Evolutionary conservation across 2,329 filamentous ascomycete species (phyloP).

Genomic region (Neonectria ditissima): DNA sequence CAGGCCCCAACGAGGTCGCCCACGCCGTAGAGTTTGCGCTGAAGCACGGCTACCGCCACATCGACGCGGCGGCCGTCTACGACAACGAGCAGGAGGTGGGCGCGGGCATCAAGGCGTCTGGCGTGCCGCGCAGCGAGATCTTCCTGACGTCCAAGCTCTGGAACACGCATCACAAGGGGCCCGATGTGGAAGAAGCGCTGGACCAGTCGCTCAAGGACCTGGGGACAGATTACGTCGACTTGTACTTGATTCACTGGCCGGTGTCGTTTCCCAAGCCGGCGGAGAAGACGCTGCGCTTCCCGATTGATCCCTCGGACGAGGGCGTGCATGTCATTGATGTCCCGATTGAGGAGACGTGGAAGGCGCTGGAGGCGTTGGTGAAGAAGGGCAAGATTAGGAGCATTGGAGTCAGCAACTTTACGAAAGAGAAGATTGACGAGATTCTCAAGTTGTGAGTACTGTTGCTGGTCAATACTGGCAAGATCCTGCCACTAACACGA

Average conservation of each 20-base stretch:
- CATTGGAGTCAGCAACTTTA: constrained; percentile 66
- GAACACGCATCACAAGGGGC: constrained; percentile 63
- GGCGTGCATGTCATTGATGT: constrained; percentile 47
- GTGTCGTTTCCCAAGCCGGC: constrained; percentile 56
- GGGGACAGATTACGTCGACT: constrained; percentile 62
- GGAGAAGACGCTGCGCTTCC: constrained; percentile 50
- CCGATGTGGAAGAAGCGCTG: constrained; percentile 59
- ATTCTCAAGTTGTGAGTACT: constrained; percentile 40
- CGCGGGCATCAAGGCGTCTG: constrained; percentile 48
- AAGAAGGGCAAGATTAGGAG: constrained; percentile 54
- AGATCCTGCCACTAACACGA: not conserved
- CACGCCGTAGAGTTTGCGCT: constrained; percentile 55
- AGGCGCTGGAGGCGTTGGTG: constrained; percentile 55
- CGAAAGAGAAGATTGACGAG: constrained; percentile 54
- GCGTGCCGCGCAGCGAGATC: constrained; percentile 52
- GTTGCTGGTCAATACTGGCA: not conserved
- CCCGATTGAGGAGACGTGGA: constrained; percentile 66
- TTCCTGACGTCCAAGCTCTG: constrained; percentile 69
- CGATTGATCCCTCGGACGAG: constrained; percentile 55
- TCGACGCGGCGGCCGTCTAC: constrained; percentile 60
- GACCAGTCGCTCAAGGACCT: constrained; percentile 60
- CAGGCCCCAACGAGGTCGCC: constrained; percentile 64
- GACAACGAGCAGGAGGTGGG: constrained; percentile 57
- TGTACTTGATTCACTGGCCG: constrained; percentile 63
- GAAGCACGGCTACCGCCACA: constrained; percentile 55